Evolutionary conservation across 441 rosid genomes (phyloP).

Genomic region (Macaranga tanarius): DNA sequence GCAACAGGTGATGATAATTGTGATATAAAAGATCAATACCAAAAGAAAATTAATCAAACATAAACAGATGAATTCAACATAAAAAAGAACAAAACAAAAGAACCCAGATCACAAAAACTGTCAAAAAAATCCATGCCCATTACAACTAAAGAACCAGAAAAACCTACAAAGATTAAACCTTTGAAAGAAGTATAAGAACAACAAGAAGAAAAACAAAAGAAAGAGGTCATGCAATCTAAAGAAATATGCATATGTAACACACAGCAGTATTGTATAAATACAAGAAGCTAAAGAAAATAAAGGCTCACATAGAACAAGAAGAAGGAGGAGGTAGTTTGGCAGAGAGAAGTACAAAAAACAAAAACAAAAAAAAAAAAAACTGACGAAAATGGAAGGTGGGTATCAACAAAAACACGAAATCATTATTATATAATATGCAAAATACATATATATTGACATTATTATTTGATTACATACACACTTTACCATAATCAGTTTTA

Average conservation of each 20-base stretch:
- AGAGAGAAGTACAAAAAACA: slow-evolving; percentile 24
- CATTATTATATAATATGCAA: slow-evolving; percentile 18
- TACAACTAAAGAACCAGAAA: slow-evolving; percentile 13
- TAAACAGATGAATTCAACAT: slow-evolving; percentile 7
- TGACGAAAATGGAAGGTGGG: slow-evolving; percentile 36
- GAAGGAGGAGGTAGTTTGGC: slow-evolving; percentile 18
- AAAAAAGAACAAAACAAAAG: not conserved
- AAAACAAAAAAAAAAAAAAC: slow-evolving; percentile 16
- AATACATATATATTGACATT: not conserved
- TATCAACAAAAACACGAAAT: slow-evolving; percentile 34
- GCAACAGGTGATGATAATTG: too few species aligned
- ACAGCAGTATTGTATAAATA: not conserved
- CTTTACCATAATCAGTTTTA: not conserved
- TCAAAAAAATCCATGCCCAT: slow-evolving; percentile 24
- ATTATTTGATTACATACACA: slow-evolving; percentile 18
- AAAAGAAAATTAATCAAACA: slow-evolving; percentile 16
- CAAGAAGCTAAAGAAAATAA: slow-evolving; percentile 9
- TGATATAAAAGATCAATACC: not conserved
- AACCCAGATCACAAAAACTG: slow-evolving; percentile 35
- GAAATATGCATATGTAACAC: not conserved
- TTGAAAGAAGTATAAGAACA: not conserved
- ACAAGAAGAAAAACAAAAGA: slow-evolving; percentile 6
- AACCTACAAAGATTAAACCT: not conserved
- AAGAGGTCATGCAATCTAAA: slow-evolving; percentile 22
- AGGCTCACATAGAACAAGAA: slow-evolving; percentile 34